Evolutionary conservation across 257 asterid species (phyloP), one percentile per base, ranked within the genome.

Genomic region (Fraxinus americana): DNA sequence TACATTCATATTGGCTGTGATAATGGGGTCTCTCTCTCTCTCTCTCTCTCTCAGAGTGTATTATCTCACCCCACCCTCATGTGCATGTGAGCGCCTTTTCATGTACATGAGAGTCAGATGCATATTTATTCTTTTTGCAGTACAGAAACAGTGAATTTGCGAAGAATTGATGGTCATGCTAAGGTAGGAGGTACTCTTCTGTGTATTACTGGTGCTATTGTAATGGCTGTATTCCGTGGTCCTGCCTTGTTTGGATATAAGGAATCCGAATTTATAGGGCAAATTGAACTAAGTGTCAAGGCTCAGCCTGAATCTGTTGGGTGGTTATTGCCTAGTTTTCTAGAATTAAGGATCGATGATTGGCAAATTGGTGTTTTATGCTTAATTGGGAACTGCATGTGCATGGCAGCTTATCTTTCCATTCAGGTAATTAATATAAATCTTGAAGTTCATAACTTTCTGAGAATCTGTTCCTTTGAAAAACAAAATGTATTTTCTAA

Each of bases 331-430:
- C 86, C 95, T 75, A 84, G 85, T 79, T 83, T 89, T 68, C 75
- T 90, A 82, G 94, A 88, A 48, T 71, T 86, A 32, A 97, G 97
- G 57, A 78, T 96, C 27, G 97, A 92, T 83, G 82, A 79, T 80
- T 96, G 98, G 98, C 93, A 92, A 85, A 81, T 96, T 7, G 99
- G 99, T 29, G 97, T 92, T 73, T 74, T 96, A 79, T 96, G 98
- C 84, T 86, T 96, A 63, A 87, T 93, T 67, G 99, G 98, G 79
- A 93, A 96, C 86, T 96, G 99, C 84, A 87, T 93, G 90, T 91
- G 97, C 83, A 87, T 93, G 98, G 97, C 97, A 34, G 83, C 94
- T 65, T 96, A 89, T 85, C 83, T 96, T 61, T 90, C 98, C 74
- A 78, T 93, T 89, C 99, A 93, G 97, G 99, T 96, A 88, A 67